These are phyloP conservation scores for Pythium aristosporum DNA, from an alignment of 352 stramenopile species.

Conservation along the genomic window DNA sequence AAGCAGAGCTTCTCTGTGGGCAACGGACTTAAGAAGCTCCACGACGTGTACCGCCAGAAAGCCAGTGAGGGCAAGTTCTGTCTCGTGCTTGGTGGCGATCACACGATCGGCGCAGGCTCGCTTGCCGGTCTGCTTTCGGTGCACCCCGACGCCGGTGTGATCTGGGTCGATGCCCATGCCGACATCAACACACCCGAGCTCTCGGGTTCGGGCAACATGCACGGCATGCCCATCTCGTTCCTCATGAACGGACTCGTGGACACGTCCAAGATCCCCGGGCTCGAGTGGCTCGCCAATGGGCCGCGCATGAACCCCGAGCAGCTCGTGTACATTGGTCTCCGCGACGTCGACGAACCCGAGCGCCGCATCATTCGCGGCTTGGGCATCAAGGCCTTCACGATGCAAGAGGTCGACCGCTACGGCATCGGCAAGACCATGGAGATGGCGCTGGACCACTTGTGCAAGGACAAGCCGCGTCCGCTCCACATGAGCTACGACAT, in stretches of 20 bases:
- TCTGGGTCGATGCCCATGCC: slow-evolving; percentile 98
- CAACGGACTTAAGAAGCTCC: slow-evolving; percentile 79
- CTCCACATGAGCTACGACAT: slow-evolving; percentile 98
- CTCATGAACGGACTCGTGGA: slow-evolving; percentile 92
- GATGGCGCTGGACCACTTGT: slow-evolving; percentile 94
- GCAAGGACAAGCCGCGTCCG: slow-evolving; percentile 81
- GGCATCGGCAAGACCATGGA: slow-evolving; percentile 97
- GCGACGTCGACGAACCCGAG: slow-evolving; percentile 93
- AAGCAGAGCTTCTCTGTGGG: slow-evolving; percentile 87
- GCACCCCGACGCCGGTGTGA: slow-evolving; percentile 92
- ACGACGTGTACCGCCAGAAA: slow-evolving; percentile 84
- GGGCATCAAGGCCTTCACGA: slow-evolving; percentile 94
- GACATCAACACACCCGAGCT: slow-evolving; percentile 96
- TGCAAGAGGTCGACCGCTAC: slow-evolving; percentile 96
- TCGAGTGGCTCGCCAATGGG: slow-evolving; percentile 91
- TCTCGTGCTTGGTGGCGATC: slow-evolving; percentile 95
- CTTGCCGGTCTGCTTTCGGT: slow-evolving; percentile 90
- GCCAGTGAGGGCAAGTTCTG: slow-evolving; percentile 92
- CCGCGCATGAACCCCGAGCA: slow-evolving; percentile 80
- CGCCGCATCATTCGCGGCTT: slow-evolving; percentile 89
- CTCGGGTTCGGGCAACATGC: slow-evolving; percentile 95
- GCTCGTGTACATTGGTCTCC: slow-evolving; percentile 95
- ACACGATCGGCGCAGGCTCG: slow-evolving; percentile 94
- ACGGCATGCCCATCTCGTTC: slow-evolving; percentile 97
- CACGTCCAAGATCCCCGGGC: slow-evolving; percentile 87